Base-by-base conservation (phyloP, 2,329 filamentous ascomycete genomes). In the Tolypocladium ophioglossoides region DNA sequence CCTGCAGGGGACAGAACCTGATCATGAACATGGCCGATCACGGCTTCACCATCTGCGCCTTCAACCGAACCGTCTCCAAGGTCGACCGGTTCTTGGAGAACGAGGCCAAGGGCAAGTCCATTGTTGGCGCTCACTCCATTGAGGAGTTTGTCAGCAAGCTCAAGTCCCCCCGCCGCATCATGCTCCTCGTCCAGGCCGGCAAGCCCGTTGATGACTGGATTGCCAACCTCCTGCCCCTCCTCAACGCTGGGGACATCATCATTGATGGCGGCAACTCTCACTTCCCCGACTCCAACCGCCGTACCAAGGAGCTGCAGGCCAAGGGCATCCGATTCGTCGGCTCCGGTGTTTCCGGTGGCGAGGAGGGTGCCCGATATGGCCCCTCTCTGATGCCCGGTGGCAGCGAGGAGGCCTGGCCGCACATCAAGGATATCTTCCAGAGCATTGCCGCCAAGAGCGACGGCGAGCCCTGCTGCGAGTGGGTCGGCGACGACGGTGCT, bases 351-450 rank as follows among this genome's bases (percentile, higher is more conserved):
- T 99, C 94, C 63, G 94, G 94, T 78, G 94, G 94, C 80, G 94
- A 99, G 81, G 94, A 99, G 82, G 94, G 94, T 84, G 94, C 94
- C 71, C 88, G 94, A 66, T 96, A 95, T 70, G 94, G 94, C 56
- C 94, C 94, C 66, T 96, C 91, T 62, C 82, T 99, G 74, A 99
- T 99, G 94, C 94, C 94, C 61, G 94, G 94, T 83, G 94, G 94
- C 76, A 91, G 96, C 77, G 91, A 97, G 82, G 89, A 89, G 74
- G 94, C 94, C 54, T 97, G 94, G 94, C 90, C 90, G 66, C 84
- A 88, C 76, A 95, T 99, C 80, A 97, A 99, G 85, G 91, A 97
- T 68, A 89, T 99, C 70, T 95, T 99, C 83, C 94, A 99, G 80
- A 84, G 84, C 79, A 96, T 99, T 72, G 83, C 94, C 61, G 94